These are phyloP conservation scores for Mycena amicta DNA, from an alignment of 768 basidiomycete species.

Conservation along the genomic window DNA sequence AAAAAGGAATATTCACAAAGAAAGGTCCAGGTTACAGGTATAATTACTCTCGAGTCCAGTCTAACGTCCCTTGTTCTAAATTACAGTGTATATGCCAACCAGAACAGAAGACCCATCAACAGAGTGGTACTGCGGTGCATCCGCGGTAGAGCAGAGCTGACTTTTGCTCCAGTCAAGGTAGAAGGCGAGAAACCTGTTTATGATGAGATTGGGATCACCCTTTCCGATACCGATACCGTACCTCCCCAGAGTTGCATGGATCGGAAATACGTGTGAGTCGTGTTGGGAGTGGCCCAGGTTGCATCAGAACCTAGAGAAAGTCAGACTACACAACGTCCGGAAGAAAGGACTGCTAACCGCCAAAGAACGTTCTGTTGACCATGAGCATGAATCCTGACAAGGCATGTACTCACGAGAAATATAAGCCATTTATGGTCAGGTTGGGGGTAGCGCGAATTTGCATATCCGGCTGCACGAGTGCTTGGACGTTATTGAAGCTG, in stretches of 20 bases:
- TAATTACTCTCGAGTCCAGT: slow-evolving; percentile 2
- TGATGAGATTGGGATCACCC: too few relatives aligned
- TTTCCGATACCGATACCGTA: too few relatives aligned
- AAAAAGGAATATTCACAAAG: neutral
- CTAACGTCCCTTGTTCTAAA: neutral
- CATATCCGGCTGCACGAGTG: slow-evolving; percentile 59
- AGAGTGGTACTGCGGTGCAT: neutral
- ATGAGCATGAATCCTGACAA: neutral
- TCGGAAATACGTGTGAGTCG: slow-evolving; percentile 75
- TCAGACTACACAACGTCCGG: slow-evolving; percentile 10
- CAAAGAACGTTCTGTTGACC: slow-evolving; percentile 72
- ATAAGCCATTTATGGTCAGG: slow-evolving; percentile 67
- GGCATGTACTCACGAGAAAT: slow-evolving; percentile 64
- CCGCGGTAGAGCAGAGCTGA: slow-evolving; percentile 5
- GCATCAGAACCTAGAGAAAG: slow-evolving; percentile 53
- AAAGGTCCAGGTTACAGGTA: neutral
- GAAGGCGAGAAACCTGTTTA: slow-evolving; percentile 50
- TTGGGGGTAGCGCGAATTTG: slow-evolving; percentile 59
- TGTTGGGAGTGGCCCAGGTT: slow-evolving; percentile 70
- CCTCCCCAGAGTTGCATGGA: slow-evolving; percentile 71
- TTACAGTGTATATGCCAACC: too few relatives aligned
- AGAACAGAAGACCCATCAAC: neutral
- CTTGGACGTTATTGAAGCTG: slow-evolving; percentile 72
- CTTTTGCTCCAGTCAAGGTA: slow-evolving; percentile 40
- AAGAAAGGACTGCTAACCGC: slow-evolving; percentile 44